phyloP scores from a whole-genome alignment of 352 stramenopile species.

The Phytophthora pseudosyringae region DNA sequence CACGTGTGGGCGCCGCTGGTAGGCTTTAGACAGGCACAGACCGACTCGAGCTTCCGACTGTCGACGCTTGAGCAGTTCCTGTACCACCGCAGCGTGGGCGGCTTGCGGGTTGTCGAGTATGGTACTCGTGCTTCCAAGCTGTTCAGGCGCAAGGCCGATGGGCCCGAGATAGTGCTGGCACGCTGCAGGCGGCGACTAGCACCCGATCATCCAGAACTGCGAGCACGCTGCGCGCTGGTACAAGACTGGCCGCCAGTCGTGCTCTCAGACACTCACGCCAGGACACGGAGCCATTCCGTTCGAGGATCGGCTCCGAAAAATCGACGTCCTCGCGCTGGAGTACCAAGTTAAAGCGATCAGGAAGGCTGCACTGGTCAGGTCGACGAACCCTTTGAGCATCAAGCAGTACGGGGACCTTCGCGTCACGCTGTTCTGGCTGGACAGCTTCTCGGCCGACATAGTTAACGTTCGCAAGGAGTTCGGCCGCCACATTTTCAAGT shows the following conservation, averaged over 20 bases:
- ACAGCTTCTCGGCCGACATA: slow-evolving; percentile 61
- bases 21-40: slow-evolving; percentile 50
- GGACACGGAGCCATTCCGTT: slow-evolving; percentile 55
- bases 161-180: slow-evolving; percentile 58
- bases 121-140: slow-evolving; percentile 54
- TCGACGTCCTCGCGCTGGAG: slow-evolving; percentile 53
- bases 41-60: slow-evolving; percentile 62
- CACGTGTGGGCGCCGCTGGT: slow-evolving; percentile 64
- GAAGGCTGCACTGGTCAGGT: slow-evolving; percentile 27
- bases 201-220: slow-evolving; percentile 72
- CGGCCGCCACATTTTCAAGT: slow-evolving; percentile 52
- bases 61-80: slow-evolving; percentile 66
- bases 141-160: slow-evolving; percentile 47
- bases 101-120: slow-evolving; percentile 62
- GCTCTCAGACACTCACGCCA: slow-evolving; percentile 51
- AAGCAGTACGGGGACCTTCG: slow-evolving; percentile 28
- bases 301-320: slow-evolving; percentile 43
- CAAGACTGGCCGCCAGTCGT: slow-evolving; percentile 64
- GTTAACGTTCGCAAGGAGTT: slow-evolving; percentile 48
- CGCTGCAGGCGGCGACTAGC: slow-evolving; percentile 66
- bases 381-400: slow-evolving; percentile 24
- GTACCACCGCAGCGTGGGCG: slow-evolving; percentile 41
- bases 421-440: slow-evolving; percentile 48
- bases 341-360: slow-evolving; percentile 55
- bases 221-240: slow-evolving; percentile 56